phyloP scores from a whole-genome alignment of 2,329 filamentous ascomycete species.

The Chalaropsis thielavioides region DNA sequence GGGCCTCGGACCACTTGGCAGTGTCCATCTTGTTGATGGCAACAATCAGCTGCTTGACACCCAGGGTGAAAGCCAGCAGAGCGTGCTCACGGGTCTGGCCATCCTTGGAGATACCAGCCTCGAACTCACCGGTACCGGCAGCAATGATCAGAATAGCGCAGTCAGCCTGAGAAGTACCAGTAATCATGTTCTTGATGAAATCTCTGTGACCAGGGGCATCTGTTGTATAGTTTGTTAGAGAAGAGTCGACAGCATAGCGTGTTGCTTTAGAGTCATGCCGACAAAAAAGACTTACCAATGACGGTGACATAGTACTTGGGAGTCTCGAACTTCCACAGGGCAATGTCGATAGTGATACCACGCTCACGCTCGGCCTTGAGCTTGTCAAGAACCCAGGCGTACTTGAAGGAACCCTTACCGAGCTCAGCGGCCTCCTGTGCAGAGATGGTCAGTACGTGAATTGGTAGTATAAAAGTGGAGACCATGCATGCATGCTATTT shows the following conservation, averaged over 20 bases:
- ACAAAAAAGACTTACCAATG: conserved; percentile 55
- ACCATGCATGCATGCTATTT: conserved; percentile 7
- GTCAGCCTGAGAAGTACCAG: conserved; percentile 99
- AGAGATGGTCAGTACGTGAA: conserved; percentile 18
- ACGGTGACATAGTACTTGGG: conserved; percentile 96
- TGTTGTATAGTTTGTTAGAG: conserved; percentile 24
- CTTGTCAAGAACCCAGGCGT: conserved; percentile 99
- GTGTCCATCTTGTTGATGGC: conserved; percentile 99
- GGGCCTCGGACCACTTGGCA: conserved; percentile 91
- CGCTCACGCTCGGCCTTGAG: conserved; percentile 99
- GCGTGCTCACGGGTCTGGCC: conserved; percentile 99
- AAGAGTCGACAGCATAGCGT: neutral
- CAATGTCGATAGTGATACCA: conserved; percentile 99
- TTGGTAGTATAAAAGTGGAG: neutral
- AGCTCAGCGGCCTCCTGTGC: conserved; percentile 90
- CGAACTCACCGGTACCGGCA: conserved; percentile 99
- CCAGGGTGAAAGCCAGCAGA: conserved; percentile 98
- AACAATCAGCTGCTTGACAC: conserved; percentile 99
- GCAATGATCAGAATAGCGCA: conserved; percentile 99
- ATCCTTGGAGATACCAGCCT: conserved; percentile 99
- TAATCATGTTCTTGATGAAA: conserved; percentile 99
- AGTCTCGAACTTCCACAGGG: conserved; percentile 99
- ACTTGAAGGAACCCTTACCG: conserved; percentile 99
- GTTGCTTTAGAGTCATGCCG: no score
- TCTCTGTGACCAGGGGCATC: conserved; percentile 99